Evolutionary conservation across 2,329 filamentous ascomycete species (phyloP).

Genomic region (Didymella keratinophila): DNA sequence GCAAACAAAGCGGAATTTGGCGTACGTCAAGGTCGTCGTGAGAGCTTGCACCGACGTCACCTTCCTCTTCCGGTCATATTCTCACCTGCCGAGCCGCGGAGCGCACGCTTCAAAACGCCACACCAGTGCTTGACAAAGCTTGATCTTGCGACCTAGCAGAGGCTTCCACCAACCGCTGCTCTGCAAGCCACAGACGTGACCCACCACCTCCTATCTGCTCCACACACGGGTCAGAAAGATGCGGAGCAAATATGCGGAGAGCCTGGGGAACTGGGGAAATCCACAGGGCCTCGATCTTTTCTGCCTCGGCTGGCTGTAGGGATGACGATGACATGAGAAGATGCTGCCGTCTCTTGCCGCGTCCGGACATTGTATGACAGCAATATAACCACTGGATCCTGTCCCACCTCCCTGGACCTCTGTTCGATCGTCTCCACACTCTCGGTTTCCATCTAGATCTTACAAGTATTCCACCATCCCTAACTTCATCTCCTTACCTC

Average conservation of each 20-base stretch:
- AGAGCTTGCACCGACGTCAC: background rate
- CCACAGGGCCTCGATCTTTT: background rate
- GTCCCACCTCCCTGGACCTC: background rate
- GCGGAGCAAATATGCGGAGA: conserved; percentile 17
- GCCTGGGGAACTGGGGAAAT: conserved; percentile 18
- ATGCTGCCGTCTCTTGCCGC: background rate
- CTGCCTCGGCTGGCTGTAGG: conserved; percentile 13
- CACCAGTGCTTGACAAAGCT: conserved; percentile 14
- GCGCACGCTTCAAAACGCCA: conserved; percentile 7
- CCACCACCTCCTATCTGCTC: background rate
- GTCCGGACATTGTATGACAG: background rate
- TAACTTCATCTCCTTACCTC: background rate
- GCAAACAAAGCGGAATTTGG: background rate
- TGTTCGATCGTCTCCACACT: background rate
- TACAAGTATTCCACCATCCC: too few relatives aligned
- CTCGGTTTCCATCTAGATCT: background rate
- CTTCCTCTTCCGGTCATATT: background rate
- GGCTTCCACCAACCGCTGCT: conserved; percentile 3
- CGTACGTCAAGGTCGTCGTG: background rate
- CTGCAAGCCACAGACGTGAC: background rate
- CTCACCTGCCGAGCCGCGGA: conserved; percentile 12
- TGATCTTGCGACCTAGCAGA: conserved; percentile 3
- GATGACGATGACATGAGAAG: conserved; percentile 17
- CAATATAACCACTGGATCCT: conserved; percentile 3
- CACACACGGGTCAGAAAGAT: background rate